Conservation (phyloP, 1,284 basidiomycete genomes). For the Cryptococcus neoformans region DNA sequence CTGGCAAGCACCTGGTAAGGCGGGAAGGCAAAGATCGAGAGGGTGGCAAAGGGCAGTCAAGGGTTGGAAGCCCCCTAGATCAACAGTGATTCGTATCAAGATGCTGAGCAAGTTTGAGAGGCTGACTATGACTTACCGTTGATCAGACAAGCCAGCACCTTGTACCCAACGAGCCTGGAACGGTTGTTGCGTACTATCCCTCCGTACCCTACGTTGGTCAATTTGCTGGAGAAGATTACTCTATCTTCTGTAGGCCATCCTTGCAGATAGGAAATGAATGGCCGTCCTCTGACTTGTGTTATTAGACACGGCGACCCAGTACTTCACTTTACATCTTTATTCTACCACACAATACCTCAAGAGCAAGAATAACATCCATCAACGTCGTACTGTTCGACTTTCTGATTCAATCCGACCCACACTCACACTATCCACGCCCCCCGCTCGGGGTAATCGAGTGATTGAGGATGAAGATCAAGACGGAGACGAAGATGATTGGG, state of each 20-base stretch:
- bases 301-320: constrained; percentile 55
- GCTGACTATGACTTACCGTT: background rate
- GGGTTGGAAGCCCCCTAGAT: constrained; percentile 9
- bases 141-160: constrained; percentile 40
- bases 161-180: constrained; percentile 82
- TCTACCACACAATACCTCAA: constrained; percentile 55
- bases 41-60: constrained; percentile 12
- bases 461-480: background rate
- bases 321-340: constrained; percentile 84
- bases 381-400: background rate
- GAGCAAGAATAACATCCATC: background rate
- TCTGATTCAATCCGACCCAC: background rate
- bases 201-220: constrained; percentile 90
- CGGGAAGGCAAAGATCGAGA: constrained; percentile 8
- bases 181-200: constrained; percentile 76
- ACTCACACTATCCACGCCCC: background rate
- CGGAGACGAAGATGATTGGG: constrained; percentile 7
- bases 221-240: constrained; percentile 59
- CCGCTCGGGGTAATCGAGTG: background rate
- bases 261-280: background rate
- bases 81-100: constrained; percentile 1
- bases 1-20: constrained; percentile 14
- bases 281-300: constrained; percentile 7
- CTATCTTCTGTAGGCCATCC: constrained; percentile 29
- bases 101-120: background rate